Evolutionary conservation across 352 stramenopile genomes (phyloP), one percentile per base, ranked within the genome.

Genomic region (Phytophthora macrochlamydospora): DNA sequence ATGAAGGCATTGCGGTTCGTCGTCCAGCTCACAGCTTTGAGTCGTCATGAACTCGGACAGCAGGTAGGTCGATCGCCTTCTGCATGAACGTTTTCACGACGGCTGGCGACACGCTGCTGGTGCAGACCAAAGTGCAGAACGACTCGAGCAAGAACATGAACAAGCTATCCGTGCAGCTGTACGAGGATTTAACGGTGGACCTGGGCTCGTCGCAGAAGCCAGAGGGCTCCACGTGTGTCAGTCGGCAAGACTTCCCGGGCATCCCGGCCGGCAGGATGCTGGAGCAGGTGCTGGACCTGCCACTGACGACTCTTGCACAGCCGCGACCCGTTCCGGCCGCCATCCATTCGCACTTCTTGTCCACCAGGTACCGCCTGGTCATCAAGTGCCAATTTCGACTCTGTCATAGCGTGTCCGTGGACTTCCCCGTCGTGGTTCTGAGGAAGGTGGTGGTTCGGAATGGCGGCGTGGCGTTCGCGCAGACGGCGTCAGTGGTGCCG

Each of bases 371-470:
- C 51, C 65, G 69, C 2, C 54, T 80, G 18, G 58, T 77, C 18
- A 63, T 80, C 54, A 71, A 75, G 53, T 77, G 72, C 63, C 56
- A 71, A 18, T 76, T 77, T 52, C 65, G 66, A 31, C 61, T 78
- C 44, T 75, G 61, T 57, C 62, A 53, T 32, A 78, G 66, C 55
- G 61, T 75, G 14, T 69, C 57, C 18, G 52, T 75, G 53, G 59
- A 75, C 33, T 75, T 78, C 51, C 18, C 70, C 2, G 59, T 78
- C 18, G 62, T 59, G 56, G 60, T 78, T 30, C 43, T 78, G 14
- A 62, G 49, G 6, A 76, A 73, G 29, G 12, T 70, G 49, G 53
- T 62, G 37, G 8, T 67, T 0, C 7, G 43, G 13, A 49, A 49
- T 28, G 8, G 11, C 18, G 35, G n/a, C 9, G 29, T 49, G 7